Percentiles rank a stretch among this genome's conserved stretches.
These are phyloP conservation scores for Aureobasidium sp. DNA, from an alignment of 2,329 filamentous ascomycete species.

Conservation along the genomic window DNA sequence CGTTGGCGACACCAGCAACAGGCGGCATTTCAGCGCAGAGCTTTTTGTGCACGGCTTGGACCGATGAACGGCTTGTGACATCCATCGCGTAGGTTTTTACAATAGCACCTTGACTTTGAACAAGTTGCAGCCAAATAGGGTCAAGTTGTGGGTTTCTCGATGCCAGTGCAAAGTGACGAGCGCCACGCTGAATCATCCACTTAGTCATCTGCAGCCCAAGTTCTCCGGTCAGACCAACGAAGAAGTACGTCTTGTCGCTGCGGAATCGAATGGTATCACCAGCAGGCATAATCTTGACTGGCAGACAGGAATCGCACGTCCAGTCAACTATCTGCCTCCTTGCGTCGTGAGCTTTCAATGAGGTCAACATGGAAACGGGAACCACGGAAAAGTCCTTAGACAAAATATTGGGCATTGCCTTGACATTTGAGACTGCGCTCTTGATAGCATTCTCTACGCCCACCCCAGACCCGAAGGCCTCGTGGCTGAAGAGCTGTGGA, in stretches of 20 bases:
- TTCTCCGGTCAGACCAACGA: constrained; percentile 28
- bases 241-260: constrained; percentile 26
- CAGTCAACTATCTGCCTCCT: too few species aligned
- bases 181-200: constrained; percentile 29
- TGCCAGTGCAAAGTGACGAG: constrained; percentile 25
- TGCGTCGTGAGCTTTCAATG: too few species aligned
- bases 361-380: too few species aligned
- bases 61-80: not conserved
- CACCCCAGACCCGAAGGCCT: too few species aligned
- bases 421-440: too few species aligned
- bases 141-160: constrained; percentile 28
- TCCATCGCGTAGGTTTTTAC: not conserved
- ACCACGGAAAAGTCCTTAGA: too few species aligned
- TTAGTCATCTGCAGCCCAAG: constrained; percentile 27
- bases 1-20: constrained; percentile 39
- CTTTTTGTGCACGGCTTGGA: not conserved
- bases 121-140: not conserved
- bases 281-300: too few species aligned
- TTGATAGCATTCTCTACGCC: too few species aligned
- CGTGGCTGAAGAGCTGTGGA: too few species aligned
- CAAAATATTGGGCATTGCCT: too few species aligned
- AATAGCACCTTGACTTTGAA: not conserved
- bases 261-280: too few species aligned
- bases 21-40: constrained; percentile 20
- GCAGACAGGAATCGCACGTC: too few species aligned